These are phyloP conservation scores for Moricandia moricandioides DNA, from an alignment of 345 rosid genomes.

Conservation along the genomic window DNA sequence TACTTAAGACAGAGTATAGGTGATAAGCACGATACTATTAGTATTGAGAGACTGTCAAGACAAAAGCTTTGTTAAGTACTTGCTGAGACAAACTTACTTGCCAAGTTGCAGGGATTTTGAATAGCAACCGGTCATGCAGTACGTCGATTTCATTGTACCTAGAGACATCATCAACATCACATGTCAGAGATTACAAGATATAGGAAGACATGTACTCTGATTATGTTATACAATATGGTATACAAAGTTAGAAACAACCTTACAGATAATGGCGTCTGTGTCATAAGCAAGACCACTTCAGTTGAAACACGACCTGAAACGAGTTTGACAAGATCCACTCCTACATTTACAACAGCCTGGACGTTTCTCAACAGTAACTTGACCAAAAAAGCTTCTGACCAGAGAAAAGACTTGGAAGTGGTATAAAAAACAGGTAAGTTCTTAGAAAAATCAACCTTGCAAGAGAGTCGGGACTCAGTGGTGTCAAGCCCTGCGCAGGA, in stretches of 20 bases:
- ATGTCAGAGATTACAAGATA: too few species aligned
- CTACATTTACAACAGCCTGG: too few species aligned
- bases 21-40: neutral
- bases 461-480: constrained; percentile 63
- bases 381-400: neutral
- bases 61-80: constrained; percentile 3
- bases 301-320: constrained; percentile 98
- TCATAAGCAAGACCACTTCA: constrained; percentile 90
- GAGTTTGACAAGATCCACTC: constrained; percentile 74
- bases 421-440: neutral
- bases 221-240: too few species aligned
- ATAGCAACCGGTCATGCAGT: too few species aligned
- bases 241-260: constrained; percentile 53
- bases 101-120: too few species aligned
- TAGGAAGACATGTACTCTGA: too few species aligned
- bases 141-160: too few species aligned
- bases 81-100: constrained; percentile 40
- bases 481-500: constrained; percentile 63
- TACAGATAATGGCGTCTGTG: constrained; percentile 76
- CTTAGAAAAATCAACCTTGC: constrained; percentile 55
- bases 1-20: neutral
- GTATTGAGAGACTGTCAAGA: neutral
- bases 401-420: neutral
- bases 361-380: too few species aligned
- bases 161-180: too few species aligned